Percentiles rank a stretch among this genome's conserved stretches.
Evolutionary conservation across 2,329 filamentous ascomycete genomes (phyloP).

Genomic region (Pseudogymnoascus sp.): DNA sequence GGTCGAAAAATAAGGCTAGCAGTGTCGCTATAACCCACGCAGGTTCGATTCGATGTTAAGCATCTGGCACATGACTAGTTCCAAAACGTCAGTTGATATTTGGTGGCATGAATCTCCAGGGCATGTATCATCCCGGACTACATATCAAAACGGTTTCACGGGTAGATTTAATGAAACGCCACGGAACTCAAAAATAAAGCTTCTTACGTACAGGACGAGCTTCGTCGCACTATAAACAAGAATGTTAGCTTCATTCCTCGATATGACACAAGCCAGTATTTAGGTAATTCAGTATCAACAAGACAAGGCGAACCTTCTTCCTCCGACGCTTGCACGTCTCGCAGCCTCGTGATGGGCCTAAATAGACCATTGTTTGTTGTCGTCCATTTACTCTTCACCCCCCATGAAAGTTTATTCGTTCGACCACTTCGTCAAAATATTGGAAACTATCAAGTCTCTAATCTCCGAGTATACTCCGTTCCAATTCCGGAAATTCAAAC

Average conservation of each 20-base stretch:
- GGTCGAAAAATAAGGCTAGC: conserved; percentile 7
- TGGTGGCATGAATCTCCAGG: background rate
- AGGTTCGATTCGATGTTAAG: conserved; percentile 16
- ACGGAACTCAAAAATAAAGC: background rate
- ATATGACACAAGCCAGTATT: background rate
- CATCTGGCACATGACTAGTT: conserved; percentile 20
- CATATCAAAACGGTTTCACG: background rate
- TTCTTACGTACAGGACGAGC: conserved; percentile 18
- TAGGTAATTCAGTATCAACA: background rate
- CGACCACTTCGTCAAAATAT: background rate
- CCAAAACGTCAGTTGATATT: background rate
- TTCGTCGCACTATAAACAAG: conserved; percentile 17
- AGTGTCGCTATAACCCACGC: conserved; percentile 15
- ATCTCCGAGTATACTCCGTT: background rate
- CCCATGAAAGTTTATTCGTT: background rate
- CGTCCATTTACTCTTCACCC: background rate
- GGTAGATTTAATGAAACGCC: background rate
- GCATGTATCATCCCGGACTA: background rate
- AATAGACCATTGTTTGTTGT: conserved; percentile 11
- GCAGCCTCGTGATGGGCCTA: conserved; percentile 19
- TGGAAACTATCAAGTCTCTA: background rate
- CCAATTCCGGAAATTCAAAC: background rate
- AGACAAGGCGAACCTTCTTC: conserved; percentile 16
- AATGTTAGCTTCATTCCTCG: background rate
- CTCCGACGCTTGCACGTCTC: conserved; percentile 18